Percentiles rank a stretch among this genome's conserved stretches.
Evolutionary conservation across 2,329 filamentous ascomycete species (phyloP).

Genomic region (Dactylellina haptotyla): DNA sequence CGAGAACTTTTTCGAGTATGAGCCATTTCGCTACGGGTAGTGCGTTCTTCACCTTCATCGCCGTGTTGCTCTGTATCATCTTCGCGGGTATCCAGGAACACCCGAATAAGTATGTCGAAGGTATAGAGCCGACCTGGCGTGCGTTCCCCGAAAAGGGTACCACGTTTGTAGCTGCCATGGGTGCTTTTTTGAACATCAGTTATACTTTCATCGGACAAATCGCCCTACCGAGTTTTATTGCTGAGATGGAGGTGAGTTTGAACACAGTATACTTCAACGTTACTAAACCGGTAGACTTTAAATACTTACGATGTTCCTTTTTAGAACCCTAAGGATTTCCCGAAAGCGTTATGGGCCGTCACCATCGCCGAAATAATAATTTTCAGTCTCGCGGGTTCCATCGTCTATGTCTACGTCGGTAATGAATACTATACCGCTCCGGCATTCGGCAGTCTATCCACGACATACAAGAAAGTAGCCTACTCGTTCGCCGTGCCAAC

Average conservation of each 20-base stretch:
- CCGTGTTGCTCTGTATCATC: slow-evolving; percentile 82
- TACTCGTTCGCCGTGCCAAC: slow-evolving; percentile 98
- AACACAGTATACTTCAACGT: slow-evolving; percentile 63
- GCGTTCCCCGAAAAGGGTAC: slow-evolving; percentile 75
- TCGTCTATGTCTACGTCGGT: slow-evolving; percentile 88
- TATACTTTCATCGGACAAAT: slow-evolving; percentile 98
- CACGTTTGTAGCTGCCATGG: slow-evolving; percentile 83
- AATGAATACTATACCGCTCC: slow-evolving; percentile 88
- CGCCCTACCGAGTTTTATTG: slow-evolving; percentile 91
- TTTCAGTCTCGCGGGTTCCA: slow-evolving; percentile 81
- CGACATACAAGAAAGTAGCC: slow-evolving; percentile 73
- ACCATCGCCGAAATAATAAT: slow-evolving; percentile 88
- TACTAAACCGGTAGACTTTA: background rate
- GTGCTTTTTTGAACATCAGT: slow-evolving; percentile 91
- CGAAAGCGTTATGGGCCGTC: slow-evolving; percentile 89
- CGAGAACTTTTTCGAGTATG: slow-evolving; percentile 83
- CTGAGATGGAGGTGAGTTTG: slow-evolving; percentile 75
- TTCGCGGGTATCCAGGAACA: slow-evolving; percentile 81
- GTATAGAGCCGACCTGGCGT: slow-evolving; percentile 73
- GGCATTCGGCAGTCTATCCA: slow-evolving; percentile 85
- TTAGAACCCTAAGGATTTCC: slow-evolving; percentile 78
- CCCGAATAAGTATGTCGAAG: slow-evolving; percentile 73
- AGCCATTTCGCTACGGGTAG: slow-evolving; percentile 81
- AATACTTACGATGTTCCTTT: background rate
- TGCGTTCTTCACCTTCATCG: slow-evolving; percentile 88